Percentiles rank a stretch among this genome's conserved stretches.
Evolutionary conservation across 2,329 filamentous ascomycete genomes (phyloP).

Genomic region (Penicillium expansum): DNA sequence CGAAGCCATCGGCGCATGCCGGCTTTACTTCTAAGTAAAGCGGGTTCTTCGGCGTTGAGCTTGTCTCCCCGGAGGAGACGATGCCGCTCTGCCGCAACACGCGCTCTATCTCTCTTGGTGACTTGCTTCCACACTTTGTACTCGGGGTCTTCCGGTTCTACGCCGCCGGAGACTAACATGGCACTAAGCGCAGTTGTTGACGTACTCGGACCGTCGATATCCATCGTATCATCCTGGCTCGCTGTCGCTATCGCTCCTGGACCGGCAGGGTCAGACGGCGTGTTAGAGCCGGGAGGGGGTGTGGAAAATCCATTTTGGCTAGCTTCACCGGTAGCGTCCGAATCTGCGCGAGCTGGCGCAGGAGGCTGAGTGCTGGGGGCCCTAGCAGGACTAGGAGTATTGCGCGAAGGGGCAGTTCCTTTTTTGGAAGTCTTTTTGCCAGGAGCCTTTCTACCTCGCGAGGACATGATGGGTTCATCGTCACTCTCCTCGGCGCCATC

Average conservation of each 20-base stretch:
- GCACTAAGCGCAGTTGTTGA: slow-evolving; percentile 67
- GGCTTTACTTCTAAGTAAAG: slow-evolving; percentile 76
- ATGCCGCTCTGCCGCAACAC: slow-evolving; percentile 80
- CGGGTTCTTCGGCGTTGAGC: slow-evolving; percentile 83
- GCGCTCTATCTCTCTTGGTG: slow-evolving; percentile 90
- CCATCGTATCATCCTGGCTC: slow-evolving; percentile 80
- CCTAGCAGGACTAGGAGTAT: slow-evolving; percentile 70
- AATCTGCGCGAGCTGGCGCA: slow-evolving; percentile 61
- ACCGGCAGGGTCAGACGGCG: slow-evolving; percentile 70
- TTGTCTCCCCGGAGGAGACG: slow-evolving; percentile 81
- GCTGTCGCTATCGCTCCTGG: slow-evolving; percentile 56
- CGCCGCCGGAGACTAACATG: slow-evolving; percentile 71
- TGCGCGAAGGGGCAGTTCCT: slow-evolving; percentile 62
- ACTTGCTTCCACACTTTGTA: slow-evolving; percentile 99
- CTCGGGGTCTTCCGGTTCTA: slow-evolving; percentile 81
- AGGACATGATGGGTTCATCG: slow-evolving; percentile 98
- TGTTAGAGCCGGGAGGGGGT: slow-evolving; percentile 73
- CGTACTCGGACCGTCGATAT: slow-evolving; percentile 71
- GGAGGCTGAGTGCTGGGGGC: slow-evolving; percentile 48
- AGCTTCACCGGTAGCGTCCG: slow-evolving; percentile 69
- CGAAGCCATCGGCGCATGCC: slow-evolving; percentile 87
- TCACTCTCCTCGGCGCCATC: slow-evolving; percentile 88
- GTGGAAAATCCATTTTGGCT: slow-evolving; percentile 82
- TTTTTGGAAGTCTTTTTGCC: slow-evolving; percentile 71
- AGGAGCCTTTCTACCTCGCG: slow-evolving; percentile 82